Evolutionary conservation across 257 asterid species (phyloP), one percentile per base, ranked within the genome.

Genomic region (Gardenia jasminoides): DNA sequence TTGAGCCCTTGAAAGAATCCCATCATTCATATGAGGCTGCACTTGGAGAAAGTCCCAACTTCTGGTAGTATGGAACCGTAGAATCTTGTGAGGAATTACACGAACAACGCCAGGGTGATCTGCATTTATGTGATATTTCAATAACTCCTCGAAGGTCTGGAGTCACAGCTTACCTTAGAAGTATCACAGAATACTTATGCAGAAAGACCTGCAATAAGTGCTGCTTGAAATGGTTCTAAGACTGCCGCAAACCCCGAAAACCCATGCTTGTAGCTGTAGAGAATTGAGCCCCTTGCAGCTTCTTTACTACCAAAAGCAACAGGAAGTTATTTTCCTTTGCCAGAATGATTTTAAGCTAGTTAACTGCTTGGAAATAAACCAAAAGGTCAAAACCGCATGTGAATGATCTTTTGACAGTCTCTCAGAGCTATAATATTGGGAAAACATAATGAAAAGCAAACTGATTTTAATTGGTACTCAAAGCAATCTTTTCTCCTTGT

Each of bases 181-280:
- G 13, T 16, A 7, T 46, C 24, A 3, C 24, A 9, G 4, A 4
- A 54, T 9, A 10, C 78, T 58, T 22, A 11, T 65, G 41, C 3
- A 10, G 8, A 58, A 36, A 22, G 28, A 61, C 71, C 79, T n/a
- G 79, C 70, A 24, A 75, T 16, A 43, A 6, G 6, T 43, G 83
- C 75, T 64, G 87, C 88, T 44, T 85, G 84, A 62, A 75, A 58
- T 11, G 70, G 84, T 50, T 83, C 82, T 56, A 85, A 67, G 64
- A 84, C 67, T 10, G 87, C 90, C 66, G 88, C 87, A 67, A 85
- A 87, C 28, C 87, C 87, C 19, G 90, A 87, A 79, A 86, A 85
- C 44, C 90, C 88, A 74, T 77, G 84, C 69, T 80, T 83, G 66
- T 87, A 84, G 80, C 84, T 87, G 77, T 82, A 87, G 67, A 87